Base-by-base conservation (phyloP, 73 alveolate genomes). In the Uronychia setigera region DNA sequence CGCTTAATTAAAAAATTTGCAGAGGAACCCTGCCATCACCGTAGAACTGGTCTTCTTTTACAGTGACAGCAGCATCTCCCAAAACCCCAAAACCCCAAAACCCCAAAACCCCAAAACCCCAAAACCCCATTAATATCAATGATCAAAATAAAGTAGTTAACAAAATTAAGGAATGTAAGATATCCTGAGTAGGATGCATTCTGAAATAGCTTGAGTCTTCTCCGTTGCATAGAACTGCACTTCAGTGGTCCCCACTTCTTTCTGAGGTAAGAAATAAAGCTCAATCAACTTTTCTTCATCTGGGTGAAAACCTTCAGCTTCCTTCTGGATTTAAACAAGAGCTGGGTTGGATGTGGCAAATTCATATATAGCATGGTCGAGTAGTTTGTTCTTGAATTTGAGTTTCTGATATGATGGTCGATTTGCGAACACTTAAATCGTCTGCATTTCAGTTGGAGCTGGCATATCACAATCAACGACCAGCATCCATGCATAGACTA, bases 401-500 rank as follows among this genome's bases (percentile, higher is more conserved):
- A 92, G 57, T 35, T 60, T 76, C 29, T 86, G 58, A 25, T 80
- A 58, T 0, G 91, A 58, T 33, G 60, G 75, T 32, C 27, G 33
- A 79, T 83, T 67, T 79, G 81, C 25, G 1, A 57, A 1, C 30
- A 59, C 25, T 46, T 77, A 77, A 0, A 87, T 59, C 27, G 80
- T 81, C 25, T 29, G 33, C 33, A 28, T 30, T 74, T 92, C 32
- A 28, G 93, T 86, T 19, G 89, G 74, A 14, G 26, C 58, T 0
- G 93, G 90, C 33, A 35, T 76, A 26, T 92, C 93, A 26, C 90
- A 78, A 32, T 90, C 94, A 26, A 93, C 82, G 31, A 84, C 28
- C 87, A 93, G 5, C 11, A 93, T 84, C 95, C 95, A 90, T 27
- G 86, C 34, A 28, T 78, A 32, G 19, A 89, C 87, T 31, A 89